A percentile compares a stretch with the other conserved stretches of the same genome.
Evolutionary conservation across 2,329 filamentous ascomycete species (phyloP).

Genomic region (Trichoderma sp.): DNA sequence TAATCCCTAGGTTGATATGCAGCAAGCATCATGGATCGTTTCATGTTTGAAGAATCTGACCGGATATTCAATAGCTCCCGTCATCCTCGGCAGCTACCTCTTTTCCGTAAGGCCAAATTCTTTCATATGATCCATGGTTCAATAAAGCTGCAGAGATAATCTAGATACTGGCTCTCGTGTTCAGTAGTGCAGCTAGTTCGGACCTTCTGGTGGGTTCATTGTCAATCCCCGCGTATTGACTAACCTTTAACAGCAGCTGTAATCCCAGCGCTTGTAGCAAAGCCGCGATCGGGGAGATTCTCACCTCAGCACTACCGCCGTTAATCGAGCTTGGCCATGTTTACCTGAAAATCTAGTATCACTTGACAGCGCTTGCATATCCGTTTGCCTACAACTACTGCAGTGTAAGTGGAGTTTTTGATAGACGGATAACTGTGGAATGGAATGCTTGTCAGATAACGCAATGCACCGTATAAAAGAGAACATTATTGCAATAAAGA

Average conservation of each 20-base stretch:
- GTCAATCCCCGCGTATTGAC: not conserved
- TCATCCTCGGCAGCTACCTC: not conserved
- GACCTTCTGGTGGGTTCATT: not conserved
- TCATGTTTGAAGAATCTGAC: not conserved
- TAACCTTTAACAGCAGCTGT: not conserved
- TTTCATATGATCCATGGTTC: not conserved
- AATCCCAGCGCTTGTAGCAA: not conserved
- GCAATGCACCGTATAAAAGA: not conserved
- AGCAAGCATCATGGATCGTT: not conserved
- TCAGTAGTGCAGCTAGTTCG: not conserved
- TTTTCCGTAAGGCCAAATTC: not conserved
- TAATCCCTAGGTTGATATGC: not conserved
- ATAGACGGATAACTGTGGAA: not conserved
- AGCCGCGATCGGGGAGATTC: not conserved
- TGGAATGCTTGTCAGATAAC: not conserved
- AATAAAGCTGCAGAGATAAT: not conserved
- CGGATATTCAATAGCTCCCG: not conserved
- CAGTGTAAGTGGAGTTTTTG: not conserved
- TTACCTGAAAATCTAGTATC: not conserved
- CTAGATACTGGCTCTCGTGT: not conserved
- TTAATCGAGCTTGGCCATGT: not conserved
- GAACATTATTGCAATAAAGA: not conserved
- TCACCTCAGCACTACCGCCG: not conserved
- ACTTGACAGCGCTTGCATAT: not conserved
- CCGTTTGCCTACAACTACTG: not conserved